Evolutionary conservation across 2,329 filamentous ascomycete species (phyloP).

Genomic region (Diaporthe nobilis): DNA sequence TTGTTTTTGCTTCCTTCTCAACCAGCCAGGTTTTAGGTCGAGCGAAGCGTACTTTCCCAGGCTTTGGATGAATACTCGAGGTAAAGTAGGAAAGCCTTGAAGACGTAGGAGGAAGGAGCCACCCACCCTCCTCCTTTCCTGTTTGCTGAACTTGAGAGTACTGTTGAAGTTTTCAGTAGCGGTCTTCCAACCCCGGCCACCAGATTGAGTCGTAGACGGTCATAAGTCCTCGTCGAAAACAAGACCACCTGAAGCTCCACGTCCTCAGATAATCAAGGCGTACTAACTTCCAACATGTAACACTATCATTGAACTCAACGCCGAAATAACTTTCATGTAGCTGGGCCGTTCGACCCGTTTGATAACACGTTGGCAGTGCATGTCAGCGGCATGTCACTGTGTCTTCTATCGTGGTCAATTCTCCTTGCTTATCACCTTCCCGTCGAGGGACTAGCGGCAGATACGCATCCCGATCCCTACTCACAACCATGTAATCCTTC

Average conservation of each 20-base stretch:
- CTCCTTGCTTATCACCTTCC: constrained; percentile 5
- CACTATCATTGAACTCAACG: not conserved
- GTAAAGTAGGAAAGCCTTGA: not conserved
- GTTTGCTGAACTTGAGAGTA: not conserved
- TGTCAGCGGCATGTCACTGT: not conserved
- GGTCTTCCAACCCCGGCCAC: not conserved
- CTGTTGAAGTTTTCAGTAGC: not conserved
- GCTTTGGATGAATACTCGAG: too few species aligned
- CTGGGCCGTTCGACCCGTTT: not conserved
- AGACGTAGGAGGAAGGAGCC: not conserved
- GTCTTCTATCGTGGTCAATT: not conserved
- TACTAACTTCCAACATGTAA: not conserved
- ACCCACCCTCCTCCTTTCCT: not conserved
- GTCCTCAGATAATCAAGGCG: not conserved
- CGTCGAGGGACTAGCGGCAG: constrained; percentile 1
- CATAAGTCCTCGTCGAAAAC: too few species aligned
- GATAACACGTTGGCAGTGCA: not conserved
- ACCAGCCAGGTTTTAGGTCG: fast-evolving
- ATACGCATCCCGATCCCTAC: not conserved
- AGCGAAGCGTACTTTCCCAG: not conserved
- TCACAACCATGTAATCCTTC: not conserved
- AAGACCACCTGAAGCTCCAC: not conserved
- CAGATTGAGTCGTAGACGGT: not conserved
- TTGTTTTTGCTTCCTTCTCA: not conserved
- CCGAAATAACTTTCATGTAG: not conserved